Conservation (phyloP, 1,284 basidiomycete species). For the Irpex sp. region DNA sequence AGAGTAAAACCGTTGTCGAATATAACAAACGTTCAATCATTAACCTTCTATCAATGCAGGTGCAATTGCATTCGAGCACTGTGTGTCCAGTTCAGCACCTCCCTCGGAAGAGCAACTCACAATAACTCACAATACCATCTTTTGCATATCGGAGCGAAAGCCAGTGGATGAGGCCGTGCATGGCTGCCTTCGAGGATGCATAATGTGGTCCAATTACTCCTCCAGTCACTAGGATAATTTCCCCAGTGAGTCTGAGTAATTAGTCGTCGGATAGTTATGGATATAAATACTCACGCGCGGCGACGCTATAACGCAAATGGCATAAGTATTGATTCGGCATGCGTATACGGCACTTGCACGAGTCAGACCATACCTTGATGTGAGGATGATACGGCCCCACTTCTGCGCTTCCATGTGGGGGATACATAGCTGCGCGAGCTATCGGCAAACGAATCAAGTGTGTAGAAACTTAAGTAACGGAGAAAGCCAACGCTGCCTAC, state of each 20-base stretch:
- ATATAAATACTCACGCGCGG: conserved; percentile 24
- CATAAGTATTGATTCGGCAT: conserved; percentile 1
- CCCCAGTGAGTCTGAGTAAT: too few relatives aligned
- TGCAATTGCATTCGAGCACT: conserved; percentile 53
- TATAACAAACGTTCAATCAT: not conserved
- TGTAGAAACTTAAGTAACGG: too few relatives aligned
- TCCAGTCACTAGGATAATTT: conserved; percentile 31
- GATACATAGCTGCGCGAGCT: conserved; percentile 49
- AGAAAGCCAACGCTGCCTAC: conserved; percentile 6
- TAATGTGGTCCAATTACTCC: conserved; percentile 56
- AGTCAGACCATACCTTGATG: conserved; percentile 37
- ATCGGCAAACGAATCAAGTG: not conserved
- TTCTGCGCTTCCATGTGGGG: conserved; percentile 47
- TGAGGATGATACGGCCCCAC: conserved; percentile 48
- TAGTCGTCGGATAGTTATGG: not conserved
- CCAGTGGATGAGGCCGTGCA: conserved; percentile 55
- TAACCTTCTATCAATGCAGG: conserved; percentile 47
- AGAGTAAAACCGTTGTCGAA: too few relatives aligned
- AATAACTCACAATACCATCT: conserved; percentile 42
- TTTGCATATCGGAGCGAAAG: conserved; percentile 48
- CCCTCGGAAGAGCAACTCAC: too few relatives aligned
- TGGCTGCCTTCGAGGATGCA: conserved; percentile 51
- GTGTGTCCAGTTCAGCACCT: too few relatives aligned
- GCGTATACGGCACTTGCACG: not conserved
- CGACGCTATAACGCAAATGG: conserved; percentile 25